phyloP scores from a whole-genome alignment of 306 rosid genomes.

The Mucuna pruriens region DNA sequence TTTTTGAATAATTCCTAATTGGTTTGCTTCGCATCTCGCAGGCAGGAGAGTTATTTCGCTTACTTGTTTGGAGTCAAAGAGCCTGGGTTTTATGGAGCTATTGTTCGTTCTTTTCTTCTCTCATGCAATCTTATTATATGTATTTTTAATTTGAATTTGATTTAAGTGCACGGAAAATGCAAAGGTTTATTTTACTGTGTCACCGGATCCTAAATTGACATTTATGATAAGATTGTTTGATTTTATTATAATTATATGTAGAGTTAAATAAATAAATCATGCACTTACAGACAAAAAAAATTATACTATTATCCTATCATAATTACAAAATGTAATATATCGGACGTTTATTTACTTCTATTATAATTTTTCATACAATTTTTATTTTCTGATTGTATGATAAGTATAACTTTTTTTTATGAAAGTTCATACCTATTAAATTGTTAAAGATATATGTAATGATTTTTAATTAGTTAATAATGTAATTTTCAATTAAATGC shows the following conservation, averaged over 20 bases:
- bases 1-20: background rate
- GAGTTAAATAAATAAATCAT: too few species aligned
- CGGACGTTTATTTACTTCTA: too few species aligned
- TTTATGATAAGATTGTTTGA: background rate
- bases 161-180: background rate
- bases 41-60: slow-evolving; percentile 97
- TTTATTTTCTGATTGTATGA: too few species aligned
- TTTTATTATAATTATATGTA: background rate
- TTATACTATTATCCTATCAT: too few species aligned
- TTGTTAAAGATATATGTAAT: background rate
- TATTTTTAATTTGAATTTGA: background rate
- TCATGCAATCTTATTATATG: background rate
- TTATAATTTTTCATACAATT: too few species aligned
- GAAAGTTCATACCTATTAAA: too few species aligned
- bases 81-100: slow-evolving; percentile 91
- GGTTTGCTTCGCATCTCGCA: slow-evolving; percentile 20
- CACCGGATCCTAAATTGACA: background rate
- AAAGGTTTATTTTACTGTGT: background rate
- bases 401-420: too few species aligned
- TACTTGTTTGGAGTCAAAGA: slow-evolving; percentile 86
- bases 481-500: background rate
- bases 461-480: background rate
- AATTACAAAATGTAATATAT: too few species aligned
- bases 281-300: too few species aligned
- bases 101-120: slow-evolving; percentile 56